These are phyloP conservation scores for Fusarium chlamydosporum DNA, from an alignment of 2,329 filamentous ascomycete genomes.

Conservation along the genomic window DNA sequence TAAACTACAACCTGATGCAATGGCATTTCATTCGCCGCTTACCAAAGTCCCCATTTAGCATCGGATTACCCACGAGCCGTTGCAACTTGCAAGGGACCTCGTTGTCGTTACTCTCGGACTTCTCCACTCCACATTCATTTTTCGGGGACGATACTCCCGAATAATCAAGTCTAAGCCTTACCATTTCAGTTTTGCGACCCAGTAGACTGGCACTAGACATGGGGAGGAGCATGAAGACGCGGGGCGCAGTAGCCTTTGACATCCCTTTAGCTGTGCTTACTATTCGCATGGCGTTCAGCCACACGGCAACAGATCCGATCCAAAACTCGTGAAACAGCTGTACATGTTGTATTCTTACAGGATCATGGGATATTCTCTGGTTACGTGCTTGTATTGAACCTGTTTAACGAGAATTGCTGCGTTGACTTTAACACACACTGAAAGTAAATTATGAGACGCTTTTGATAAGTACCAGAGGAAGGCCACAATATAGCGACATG, in stretches of 20 bases:
- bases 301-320: slow-evolving; percentile 29
- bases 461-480: too few relatives aligned
- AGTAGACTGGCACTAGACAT: neutral
- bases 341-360: neutral
- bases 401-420: neutral
- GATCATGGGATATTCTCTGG: neutral
- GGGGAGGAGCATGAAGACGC: slow-evolving; percentile 1
- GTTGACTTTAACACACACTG: neutral
- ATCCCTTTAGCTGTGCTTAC: slow-evolving; percentile 8
- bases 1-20: neutral
- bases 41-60: slow-evolving; percentile 20
- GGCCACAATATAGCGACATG: neutral
- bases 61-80: slow-evolving; percentile 14
- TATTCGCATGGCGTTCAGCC: slow-evolving; percentile 18
- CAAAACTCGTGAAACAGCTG: slow-evolving; percentile 10
- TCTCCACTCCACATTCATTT: neutral
- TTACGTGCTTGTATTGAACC: neutral
- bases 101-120: slow-evolving; percentile 1
- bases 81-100: neutral
- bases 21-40: neutral
- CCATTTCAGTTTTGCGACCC: neutral
- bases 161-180: slow-evolving; percentile 32
- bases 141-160: neutral
- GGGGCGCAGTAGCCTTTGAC: slow-evolving; percentile 16
- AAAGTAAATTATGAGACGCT: neutral